These are phyloP conservation scores for Suillus occidentalis DNA, from an alignment of 768 basidiomycete species.

Conservation along the genomic window DNA sequence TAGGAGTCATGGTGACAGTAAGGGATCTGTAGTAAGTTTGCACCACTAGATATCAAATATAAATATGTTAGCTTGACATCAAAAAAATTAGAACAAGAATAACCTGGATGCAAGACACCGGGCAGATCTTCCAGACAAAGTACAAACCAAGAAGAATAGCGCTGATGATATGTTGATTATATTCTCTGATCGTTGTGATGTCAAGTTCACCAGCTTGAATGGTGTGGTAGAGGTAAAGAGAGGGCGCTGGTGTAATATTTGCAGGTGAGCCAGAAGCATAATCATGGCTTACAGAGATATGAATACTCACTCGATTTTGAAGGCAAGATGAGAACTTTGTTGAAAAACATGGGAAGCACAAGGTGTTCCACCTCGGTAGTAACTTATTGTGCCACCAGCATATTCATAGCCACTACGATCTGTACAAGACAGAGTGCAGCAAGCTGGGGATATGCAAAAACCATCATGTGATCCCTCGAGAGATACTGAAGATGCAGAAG, in stretches of 20 bases:
- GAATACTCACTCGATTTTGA: neutral
- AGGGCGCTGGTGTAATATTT: neutral
- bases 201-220: neutral
- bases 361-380: slow-evolving; percentile 4
- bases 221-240: neutral
- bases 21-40: no score
- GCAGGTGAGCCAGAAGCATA: neutral
- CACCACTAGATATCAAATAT: no score
- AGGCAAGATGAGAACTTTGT: slow-evolving; percentile 2
- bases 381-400: slow-evolving; percentile 6
- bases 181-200: neutral
- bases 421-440: neutral
- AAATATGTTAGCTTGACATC: no score
- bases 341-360: neutral
- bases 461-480: neutral
- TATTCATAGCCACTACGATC: neutral
- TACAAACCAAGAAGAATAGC: slow-evolving; percentile 2
- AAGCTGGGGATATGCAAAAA: neutral
- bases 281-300: neutral
- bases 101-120: neutral
- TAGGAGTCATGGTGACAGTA: neutral
- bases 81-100: neutral
- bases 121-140: no score
- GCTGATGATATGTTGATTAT: neutral
- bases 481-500: neutral